Evolutionary conservation across 164 flowering plant species (phyloP).

Genomic region (Piper betle): DNA sequence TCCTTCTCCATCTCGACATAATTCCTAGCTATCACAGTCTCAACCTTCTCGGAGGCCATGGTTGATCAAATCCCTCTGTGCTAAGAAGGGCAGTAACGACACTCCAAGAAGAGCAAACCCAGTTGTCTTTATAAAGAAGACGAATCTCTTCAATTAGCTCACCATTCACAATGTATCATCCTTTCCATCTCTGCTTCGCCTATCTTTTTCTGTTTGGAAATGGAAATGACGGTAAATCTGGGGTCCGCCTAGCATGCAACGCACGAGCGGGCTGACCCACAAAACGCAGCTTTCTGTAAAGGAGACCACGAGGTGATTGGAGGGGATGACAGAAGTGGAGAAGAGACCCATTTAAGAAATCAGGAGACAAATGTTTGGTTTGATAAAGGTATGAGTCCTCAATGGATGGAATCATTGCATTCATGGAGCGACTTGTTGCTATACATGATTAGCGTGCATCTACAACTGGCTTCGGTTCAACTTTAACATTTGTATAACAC

Average conservation of each 20-base stretch:
- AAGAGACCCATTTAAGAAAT: background rate
- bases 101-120: background rate
- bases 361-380: background rate
- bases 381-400: background rate
- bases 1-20: constrained; percentile 23
- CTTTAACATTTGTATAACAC: background rate
- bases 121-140: constrained; percentile 4
- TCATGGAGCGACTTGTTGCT: constrained; percentile 10
- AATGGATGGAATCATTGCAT: constrained; percentile 18
- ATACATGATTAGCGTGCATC: constrained; percentile 18
- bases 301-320: background rate
- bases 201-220: background rate
- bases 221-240: background rate
- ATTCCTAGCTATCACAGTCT: constrained; percentile 21
- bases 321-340: background rate
- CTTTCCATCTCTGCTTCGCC: background rate
- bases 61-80: background rate
- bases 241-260: constrained; percentile 10
- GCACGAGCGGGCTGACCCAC: constrained; percentile 25
- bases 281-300: background rate
- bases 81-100: background rate
- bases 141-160: background rate
- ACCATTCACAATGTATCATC: background rate
- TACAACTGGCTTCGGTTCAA: constrained; percentile 9
- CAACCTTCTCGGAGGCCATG: constrained; percentile 28